Evolutionary conservation across 805 yeast genomes (phyloP).

Genomic region (Kodamaea hsintzibuensis): DNA sequence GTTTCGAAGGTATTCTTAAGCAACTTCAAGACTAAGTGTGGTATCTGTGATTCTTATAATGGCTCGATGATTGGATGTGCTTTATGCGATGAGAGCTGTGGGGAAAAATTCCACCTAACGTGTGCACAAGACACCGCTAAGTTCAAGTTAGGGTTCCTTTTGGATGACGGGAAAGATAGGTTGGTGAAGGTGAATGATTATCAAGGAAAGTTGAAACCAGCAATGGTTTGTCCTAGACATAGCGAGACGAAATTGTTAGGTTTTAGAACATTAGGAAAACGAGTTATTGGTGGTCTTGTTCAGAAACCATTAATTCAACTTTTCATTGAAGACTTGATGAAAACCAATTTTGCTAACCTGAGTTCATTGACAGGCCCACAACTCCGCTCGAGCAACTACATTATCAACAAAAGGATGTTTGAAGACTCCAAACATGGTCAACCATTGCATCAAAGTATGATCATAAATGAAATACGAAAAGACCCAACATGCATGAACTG

Average conservation of each 20-base stretch:
- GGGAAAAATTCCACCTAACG: constrained; percentile 45
- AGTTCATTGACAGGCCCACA: constrained; percentile 32
- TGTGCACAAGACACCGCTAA: constrained; percentile 55
- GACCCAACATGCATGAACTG: constrained; percentile 23
- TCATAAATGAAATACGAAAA: constrained; percentile 6
- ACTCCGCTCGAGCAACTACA: constrained; percentile 30
- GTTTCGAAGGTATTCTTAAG: constrained; percentile 27
- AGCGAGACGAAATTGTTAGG: constrained; percentile 22
- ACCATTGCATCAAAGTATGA: constrained; percentile 5
- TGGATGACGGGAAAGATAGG: constrained; percentile 27
- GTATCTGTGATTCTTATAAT: constrained; percentile 44
- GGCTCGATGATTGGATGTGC: constrained; percentile 55
- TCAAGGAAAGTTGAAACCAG: constrained; percentile 46
- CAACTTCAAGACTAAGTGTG: constrained; percentile 40
- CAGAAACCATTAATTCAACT: constrained; percentile 41
- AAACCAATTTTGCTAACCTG: constrained; percentile 10
- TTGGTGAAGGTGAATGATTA: constrained; percentile 23
- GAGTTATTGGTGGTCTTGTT: constrained; percentile 24
- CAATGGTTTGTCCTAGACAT: constrained; percentile 46
- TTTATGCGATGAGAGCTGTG: constrained; percentile 31
- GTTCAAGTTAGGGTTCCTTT: constrained; percentile 55
- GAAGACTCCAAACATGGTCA: constrained; percentile 14
- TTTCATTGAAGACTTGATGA: constrained; percentile 38
- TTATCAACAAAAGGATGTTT: constrained; percentile 20
- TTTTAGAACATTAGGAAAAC: constrained; percentile 31